These are phyloP conservation scores for Ambrosiella beaveri DNA, from an alignment of 2,329 filamentous ascomycete species.

Conservation along the genomic window DNA sequence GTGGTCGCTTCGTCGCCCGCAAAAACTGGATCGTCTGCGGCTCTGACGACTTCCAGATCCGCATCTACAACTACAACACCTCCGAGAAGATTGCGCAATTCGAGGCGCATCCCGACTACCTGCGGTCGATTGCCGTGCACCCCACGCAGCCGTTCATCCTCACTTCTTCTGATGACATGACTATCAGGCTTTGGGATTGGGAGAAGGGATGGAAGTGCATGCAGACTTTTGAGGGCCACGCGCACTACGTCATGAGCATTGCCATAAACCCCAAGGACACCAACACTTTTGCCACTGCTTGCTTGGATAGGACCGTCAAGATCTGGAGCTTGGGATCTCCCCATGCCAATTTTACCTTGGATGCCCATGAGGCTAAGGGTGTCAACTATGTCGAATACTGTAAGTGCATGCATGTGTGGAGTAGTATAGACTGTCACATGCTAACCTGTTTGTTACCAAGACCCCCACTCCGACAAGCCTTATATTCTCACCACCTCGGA, in stretches of 20 bases:
- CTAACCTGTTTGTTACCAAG: background rate
- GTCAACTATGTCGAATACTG: slow-evolving; percentile 93
- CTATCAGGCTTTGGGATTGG: slow-evolving; percentile 98
- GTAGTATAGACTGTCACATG: background rate
- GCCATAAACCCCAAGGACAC: slow-evolving; percentile 97
- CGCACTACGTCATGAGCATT: slow-evolving; percentile 90
- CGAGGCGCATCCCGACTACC: slow-evolving; percentile 96
- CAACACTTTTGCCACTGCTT: slow-evolving; percentile 81
- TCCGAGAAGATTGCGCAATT: slow-evolving; percentile 96
- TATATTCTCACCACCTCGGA: slow-evolving; percentile 95
- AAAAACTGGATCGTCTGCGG: slow-evolving; percentile 99
- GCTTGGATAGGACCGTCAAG: slow-evolving; percentile 77
- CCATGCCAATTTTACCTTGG: slow-evolving; percentile 90
- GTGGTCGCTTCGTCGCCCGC: slow-evolving; percentile 85
- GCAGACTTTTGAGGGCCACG: slow-evolving; percentile 89
- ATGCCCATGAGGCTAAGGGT: slow-evolving; percentile 92
- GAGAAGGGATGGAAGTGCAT: slow-evolving; percentile 97
- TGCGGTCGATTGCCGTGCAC: slow-evolving; percentile 89
- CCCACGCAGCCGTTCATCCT: slow-evolving; percentile 90
- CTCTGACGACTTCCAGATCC: slow-evolving; percentile 74
- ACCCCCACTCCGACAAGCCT: slow-evolving; percentile 54
- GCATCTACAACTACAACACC: slow-evolving; percentile 98
- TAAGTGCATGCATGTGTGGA: background rate
- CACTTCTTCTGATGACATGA: slow-evolving; percentile 96
- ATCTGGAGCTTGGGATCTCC: slow-evolving; percentile 91